Conservation (phyloP, 225 moss, liverwort and hornwort genomes). For the Marchantia paleacea region DNA sequence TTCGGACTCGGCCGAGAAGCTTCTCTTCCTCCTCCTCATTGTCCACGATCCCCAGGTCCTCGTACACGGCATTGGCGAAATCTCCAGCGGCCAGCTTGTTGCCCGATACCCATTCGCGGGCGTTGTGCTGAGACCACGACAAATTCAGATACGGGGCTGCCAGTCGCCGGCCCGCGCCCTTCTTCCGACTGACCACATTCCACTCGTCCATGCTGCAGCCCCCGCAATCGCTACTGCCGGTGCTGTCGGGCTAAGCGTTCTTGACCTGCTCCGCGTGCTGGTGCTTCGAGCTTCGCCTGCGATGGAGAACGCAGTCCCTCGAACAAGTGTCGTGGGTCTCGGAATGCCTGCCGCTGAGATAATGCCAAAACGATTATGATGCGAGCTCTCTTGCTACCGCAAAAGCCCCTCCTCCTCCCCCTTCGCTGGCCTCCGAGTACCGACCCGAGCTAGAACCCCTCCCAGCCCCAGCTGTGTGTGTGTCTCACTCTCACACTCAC, state of each 20-base stretch:
- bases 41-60: constrained; percentile 7
- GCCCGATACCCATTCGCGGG: too few relatives aligned
- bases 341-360: too few relatives aligned
- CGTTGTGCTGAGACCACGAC: not conserved
- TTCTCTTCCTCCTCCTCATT: constrained; percentile 43
- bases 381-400: too few relatives aligned
- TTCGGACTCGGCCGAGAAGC: constrained; percentile 43
- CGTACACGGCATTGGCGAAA: not conserved
- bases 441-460: too few relatives aligned
- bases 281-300: too few relatives aligned
- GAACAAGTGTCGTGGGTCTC: too few relatives aligned
- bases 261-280: not conserved
- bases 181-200: constrained; percentile 16
- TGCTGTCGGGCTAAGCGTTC: not conserved
- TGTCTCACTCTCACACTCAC: too few relatives aligned
- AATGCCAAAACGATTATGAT: too few relatives aligned
- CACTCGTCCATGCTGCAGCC: constrained; percentile 17
- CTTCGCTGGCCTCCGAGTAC: too few relatives aligned
- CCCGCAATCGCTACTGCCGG: not conserved
- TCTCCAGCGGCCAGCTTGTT: not conserved
- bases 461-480: too few relatives aligned
- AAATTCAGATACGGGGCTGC: constrained; percentile 17
- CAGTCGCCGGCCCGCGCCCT: constrained; percentile 14
- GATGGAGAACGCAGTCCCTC: too few relatives aligned
- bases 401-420: too few relatives aligned